phyloP scores from a whole-genome alignment of 164 flowering plant species.

The Stephania cephalantha region DNA sequence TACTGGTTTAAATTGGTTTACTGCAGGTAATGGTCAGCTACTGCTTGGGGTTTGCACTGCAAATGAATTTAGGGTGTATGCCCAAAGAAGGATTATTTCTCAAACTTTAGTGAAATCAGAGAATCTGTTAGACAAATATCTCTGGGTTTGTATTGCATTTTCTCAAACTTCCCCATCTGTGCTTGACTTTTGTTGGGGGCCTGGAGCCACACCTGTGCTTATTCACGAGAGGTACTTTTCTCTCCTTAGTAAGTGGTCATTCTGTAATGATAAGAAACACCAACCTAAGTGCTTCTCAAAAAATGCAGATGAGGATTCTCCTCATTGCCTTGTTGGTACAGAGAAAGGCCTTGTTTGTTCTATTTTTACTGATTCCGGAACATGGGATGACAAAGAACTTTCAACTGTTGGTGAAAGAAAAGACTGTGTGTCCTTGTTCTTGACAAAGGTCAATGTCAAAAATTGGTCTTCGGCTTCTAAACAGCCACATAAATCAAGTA shows the following conservation, averaged over 20 bases:
- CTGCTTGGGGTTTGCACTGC: slow-evolving; percentile 71
- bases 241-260: slow-evolving; percentile 53
- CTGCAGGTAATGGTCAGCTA: slow-evolving; percentile 58
- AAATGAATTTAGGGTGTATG: slow-evolving; percentile 59
- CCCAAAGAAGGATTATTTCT: slow-evolving; percentile 33
- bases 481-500: slow-evolving; percentile 17
- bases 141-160: slow-evolving; percentile 69
- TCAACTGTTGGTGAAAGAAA: slow-evolving; percentile 17
- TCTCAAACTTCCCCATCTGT: slow-evolving; percentile 34
- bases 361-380: slow-evolving; percentile 26
- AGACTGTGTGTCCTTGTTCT: slow-evolving; percentile 12
- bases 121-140: slow-evolving; percentile 24
- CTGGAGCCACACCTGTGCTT: slow-evolving; percentile 47
- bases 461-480: slow-evolving; percentile 23
- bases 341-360: slow-evolving; percentile 16
- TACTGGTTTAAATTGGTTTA: slow-evolving; percentile 57
- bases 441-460: slow-evolving; percentile 15
- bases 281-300: slow-evolving; percentile 14
- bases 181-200: slow-evolving; percentile 65
- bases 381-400: slow-evolving; percentile 18
- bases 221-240: slow-evolving; percentile 55
- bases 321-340: slow-evolving; percentile 7
- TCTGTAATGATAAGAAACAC: slow-evolving; percentile 20
- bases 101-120: slow-evolving; percentile 28
- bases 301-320: slow-evolving; percentile 10